Conservation (phyloP, 768 basidiomycete genomes). For the Macrolepiota fuliginosa region DNA sequence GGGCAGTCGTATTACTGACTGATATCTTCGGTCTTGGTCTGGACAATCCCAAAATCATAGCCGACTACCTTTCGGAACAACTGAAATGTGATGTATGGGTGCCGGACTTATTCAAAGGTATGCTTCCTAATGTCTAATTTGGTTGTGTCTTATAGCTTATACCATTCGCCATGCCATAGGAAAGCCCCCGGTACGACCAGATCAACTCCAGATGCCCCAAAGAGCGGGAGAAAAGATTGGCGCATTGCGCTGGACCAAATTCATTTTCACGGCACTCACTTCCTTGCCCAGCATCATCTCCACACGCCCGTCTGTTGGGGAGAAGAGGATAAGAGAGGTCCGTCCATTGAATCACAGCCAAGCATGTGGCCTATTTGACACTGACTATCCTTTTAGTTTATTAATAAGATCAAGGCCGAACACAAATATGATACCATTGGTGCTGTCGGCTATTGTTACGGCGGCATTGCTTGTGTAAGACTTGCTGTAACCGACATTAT, state of each 20-base stretch:
- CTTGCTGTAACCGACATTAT: slow-evolving; percentile 34
- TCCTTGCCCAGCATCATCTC: slow-evolving; percentile 28
- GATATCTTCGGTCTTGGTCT: slow-evolving; percentile 57
- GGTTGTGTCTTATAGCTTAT: not conserved
- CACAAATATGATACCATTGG: slow-evolving; percentile 41
- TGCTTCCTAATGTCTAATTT: slow-evolving; percentile 34
- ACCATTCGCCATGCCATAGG: slow-evolving; percentile 20
- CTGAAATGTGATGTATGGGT: slow-evolving; percentile 62
- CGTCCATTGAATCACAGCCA: not conserved
- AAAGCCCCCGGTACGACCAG: slow-evolving; percentile 25
- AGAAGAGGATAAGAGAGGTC: slow-evolving; percentile 23
- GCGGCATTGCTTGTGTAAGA: slow-evolving; percentile 35
- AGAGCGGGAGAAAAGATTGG: slow-evolving; percentile 32
- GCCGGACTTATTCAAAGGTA: slow-evolving; percentile 61
- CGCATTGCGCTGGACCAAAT: slow-evolving; percentile 26
- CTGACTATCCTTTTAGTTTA: slow-evolving; percentile 25
- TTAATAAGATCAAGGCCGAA: slow-evolving; percentile 29
- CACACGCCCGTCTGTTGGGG: slow-evolving; percentile 30
- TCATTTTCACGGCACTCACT: slow-evolving; percentile 22
- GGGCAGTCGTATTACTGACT: slow-evolving; percentile 50
- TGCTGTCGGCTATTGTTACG: slow-evolving; percentile 43
- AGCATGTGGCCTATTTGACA: not conserved
- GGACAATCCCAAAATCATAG: slow-evolving; percentile 53
- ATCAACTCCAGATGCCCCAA: slow-evolving; percentile 27
- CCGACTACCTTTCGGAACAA: slow-evolving; percentile 47